Evolutionary conservation across 2,329 filamentous ascomycete species (phyloP).

Genomic region (Aspergillus carbonarius): DNA sequence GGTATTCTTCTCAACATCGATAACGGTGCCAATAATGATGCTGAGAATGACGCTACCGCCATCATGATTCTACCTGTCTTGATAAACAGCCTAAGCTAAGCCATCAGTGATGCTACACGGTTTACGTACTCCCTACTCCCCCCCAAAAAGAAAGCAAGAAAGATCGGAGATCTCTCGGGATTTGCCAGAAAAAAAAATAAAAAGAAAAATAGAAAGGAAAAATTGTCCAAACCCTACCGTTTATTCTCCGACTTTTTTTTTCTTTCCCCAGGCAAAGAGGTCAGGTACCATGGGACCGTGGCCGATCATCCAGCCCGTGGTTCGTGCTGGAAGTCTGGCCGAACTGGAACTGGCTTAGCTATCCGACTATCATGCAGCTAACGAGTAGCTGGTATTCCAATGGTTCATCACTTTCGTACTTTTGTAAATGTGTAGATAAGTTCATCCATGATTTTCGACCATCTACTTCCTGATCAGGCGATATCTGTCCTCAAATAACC

Average conservation of each 20-base stretch:
- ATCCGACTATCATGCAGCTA: not conserved
- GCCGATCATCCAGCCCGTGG: constrained; percentile 5
- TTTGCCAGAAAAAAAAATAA: not conserved
- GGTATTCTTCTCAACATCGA: not conserved
- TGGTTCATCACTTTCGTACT: too few species aligned
- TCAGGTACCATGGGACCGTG: constrained; percentile 2
- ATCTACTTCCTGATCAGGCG: too few species aligned
- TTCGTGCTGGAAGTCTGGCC: not conserved
- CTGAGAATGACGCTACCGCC: not conserved
- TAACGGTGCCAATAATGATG: not conserved
- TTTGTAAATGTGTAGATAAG: too few species aligned
- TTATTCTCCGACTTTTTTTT: not conserved
- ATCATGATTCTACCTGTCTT: not conserved
- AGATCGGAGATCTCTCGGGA: not conserved
- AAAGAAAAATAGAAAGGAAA: not conserved
- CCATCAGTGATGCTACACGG: not conserved
- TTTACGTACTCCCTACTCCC: not conserved
- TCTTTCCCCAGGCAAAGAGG: not conserved
- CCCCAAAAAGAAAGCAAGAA: too few species aligned
- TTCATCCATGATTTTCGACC: too few species aligned
- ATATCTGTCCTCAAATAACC: too few species aligned
- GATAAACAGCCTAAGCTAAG: not conserved
- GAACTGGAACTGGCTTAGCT: not conserved
- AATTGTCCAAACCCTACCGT: not conserved
- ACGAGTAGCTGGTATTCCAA: not conserved